Conservation (phyloP, 1,284 basidiomycete genomes). For the Fomitopsis betulina region DNA sequence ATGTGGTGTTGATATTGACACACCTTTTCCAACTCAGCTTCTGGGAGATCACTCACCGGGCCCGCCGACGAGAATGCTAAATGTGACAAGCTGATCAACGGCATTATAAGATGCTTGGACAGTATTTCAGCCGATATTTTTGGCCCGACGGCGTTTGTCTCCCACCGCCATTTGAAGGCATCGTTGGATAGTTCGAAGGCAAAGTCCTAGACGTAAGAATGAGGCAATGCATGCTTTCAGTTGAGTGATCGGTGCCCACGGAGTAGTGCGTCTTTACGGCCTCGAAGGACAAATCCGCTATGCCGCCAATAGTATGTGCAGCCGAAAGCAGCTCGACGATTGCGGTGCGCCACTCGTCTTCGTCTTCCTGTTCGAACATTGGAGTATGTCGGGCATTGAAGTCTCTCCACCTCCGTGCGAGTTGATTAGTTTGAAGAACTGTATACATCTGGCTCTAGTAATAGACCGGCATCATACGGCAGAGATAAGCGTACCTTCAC, state of each 20-base stretch:
- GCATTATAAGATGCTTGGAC: conserved; percentile 70
- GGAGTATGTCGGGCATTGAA: conserved; percentile 35
- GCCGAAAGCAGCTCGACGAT: conserved; percentile 48
- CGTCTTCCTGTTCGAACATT: conserved; percentile 33
- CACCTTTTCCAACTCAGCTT: conserved; percentile 64
- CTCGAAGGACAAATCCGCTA: conserved; percentile 55
- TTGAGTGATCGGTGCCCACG: conserved; percentile 33
- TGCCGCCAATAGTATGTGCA: conserved; percentile 54
- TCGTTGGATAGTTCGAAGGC: conserved; percentile 55
- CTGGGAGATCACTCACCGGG: conserved; percentile 46
- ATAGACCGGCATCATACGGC: not conserved
- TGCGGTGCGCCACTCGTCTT: conserved; percentile 49
- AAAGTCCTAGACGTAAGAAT: conserved; percentile 46
- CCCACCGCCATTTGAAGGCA: conserved; percentile 73
- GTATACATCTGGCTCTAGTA: conserved; percentile 5
- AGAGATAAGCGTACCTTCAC: conserved; percentile 49
- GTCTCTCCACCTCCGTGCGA: conserved; percentile 63
- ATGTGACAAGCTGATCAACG: conserved; percentile 65
- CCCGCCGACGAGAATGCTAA: conserved; percentile 60
- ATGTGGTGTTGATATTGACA: not conserved
- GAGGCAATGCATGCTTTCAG: conserved; percentile 5
- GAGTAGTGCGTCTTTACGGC: conserved; percentile 52
- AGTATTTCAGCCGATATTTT: conserved; percentile 63
- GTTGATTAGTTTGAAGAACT: conserved; percentile 56
- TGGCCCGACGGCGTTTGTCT: conserved; percentile 58